A percentile compares a stretch with the other conserved stretches of the same genome.
These are phyloP conservation scores for Colletotrichum sojae DNA, from an alignment of 2,329 filamentous ascomycete genomes.

Conservation along the genomic window DNA sequence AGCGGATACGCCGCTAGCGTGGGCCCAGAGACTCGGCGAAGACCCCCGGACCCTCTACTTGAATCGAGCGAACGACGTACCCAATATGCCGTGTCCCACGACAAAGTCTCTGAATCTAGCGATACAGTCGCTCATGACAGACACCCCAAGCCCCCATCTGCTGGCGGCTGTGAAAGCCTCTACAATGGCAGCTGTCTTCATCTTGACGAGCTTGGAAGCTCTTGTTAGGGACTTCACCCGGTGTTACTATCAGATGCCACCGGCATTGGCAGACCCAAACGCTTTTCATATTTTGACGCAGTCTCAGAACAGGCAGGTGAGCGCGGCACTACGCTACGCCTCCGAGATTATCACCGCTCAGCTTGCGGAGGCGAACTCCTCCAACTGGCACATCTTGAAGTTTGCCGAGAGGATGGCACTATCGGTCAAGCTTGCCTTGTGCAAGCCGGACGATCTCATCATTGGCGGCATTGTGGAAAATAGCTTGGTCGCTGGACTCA, in stretches of 20 bases:
- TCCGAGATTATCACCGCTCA: constrained; percentile 40
- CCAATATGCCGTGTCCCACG: constrained; percentile 42
- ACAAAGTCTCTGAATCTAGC: constrained; percentile 48
- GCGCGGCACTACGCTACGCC: constrained; percentile 45
- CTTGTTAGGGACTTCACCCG: constrained; percentile 52
- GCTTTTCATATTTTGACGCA: constrained; percentile 53
- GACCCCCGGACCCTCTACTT: constrained; percentile 39
- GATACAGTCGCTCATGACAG: constrained; percentile 50
- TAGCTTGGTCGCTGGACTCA: constrained; percentile 49
- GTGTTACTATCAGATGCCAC: constrained; percentile 52
- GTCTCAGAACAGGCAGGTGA: constrained; percentile 48
- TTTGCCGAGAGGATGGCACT: constrained; percentile 46
- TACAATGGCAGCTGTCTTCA: constrained; percentile 47
- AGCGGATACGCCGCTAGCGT: constrained; percentile 46
- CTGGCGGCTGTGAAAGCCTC: constrained; percentile 45
- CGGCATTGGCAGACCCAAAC: constrained; percentile 48
- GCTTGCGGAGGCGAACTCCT: constrained; percentile 11
- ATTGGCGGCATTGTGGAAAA: constrained; percentile 53
- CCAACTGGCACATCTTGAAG: constrained; percentile 46
- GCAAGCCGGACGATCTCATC: constrained; percentile 50
- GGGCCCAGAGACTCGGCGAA: constrained; percentile 45
- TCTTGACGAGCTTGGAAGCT: constrained; percentile 47
- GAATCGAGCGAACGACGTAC: constrained; percentile 33
- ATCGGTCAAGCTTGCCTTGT: constrained; percentile 48
- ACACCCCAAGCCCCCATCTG: constrained; percentile 45